phyloP scores from a whole-genome alignment of 1,284 basidiomycete species.

The Agroathelia rolfsii region DNA sequence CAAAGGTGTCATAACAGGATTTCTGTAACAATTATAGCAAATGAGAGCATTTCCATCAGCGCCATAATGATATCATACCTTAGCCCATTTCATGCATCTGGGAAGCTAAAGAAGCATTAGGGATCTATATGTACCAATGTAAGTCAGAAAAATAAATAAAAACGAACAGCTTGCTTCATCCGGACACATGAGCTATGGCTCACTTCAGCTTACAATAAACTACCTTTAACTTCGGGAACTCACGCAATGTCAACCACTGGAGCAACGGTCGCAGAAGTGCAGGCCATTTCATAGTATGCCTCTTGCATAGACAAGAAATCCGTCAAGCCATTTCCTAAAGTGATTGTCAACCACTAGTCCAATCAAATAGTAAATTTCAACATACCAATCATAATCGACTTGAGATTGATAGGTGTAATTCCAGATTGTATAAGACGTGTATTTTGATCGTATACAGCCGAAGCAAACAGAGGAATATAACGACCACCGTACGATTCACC shows the following conservation, averaged over 20 bases:
- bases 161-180: constrained; percentile 47
- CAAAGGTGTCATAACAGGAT: constrained; percentile 19
- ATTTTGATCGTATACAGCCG: constrained; percentile 72
- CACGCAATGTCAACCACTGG: no score
- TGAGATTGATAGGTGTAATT: constrained; percentile 57
- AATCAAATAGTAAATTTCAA: no score
- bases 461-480: constrained; percentile 75
- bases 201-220: no score
- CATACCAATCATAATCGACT: constrained; percentile 51
- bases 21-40: constrained; percentile 56
- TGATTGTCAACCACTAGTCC: no score
- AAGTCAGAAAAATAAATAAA: background rate
- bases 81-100: constrained; percentile 38
- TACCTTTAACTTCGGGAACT: no score
- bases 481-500: constrained; percentile 70
- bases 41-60: constrained; percentile 44
- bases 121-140: constrained; percentile 3
- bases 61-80: constrained; percentile 49
- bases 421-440: constrained; percentile 40
- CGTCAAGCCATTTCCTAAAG: constrained; percentile 58
- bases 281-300: constrained; percentile 57
- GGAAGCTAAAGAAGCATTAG: constrained; percentile 31
- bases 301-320: constrained; percentile 54
- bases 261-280: constrained; percentile 45
- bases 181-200: constrained; percentile 42